These are phyloP conservation scores for Pleomassaria siparia DNA, from an alignment of 2,329 filamentous ascomycete genomes.

Conservation along the genomic window DNA sequence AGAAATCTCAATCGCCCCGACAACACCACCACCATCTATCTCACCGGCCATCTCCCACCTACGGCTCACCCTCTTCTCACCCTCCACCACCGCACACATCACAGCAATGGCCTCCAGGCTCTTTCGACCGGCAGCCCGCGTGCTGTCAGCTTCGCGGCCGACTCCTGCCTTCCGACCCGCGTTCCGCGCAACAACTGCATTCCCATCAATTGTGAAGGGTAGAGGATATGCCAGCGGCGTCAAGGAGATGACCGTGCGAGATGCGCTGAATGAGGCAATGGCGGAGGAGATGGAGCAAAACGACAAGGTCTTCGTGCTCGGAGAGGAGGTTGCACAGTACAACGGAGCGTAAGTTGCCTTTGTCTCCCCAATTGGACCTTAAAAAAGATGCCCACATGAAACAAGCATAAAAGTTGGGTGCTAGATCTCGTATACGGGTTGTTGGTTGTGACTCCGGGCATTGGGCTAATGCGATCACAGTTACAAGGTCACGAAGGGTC, in stretches of 20 bases:
- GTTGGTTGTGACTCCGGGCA: neutral
- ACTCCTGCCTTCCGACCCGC: slow-evolving; percentile 55
- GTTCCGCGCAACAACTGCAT: slow-evolving; percentile 52
- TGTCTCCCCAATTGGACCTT: slow-evolving; percentile 10
- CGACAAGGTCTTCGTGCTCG: slow-evolving; percentile 91
- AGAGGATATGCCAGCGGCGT: slow-evolving; percentile 64
- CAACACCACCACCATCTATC: slow-evolving; percentile 26
- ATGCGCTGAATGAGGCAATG: slow-evolving; percentile 96
- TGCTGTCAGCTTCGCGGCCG: slow-evolving; percentile 59
- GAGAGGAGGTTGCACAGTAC: slow-evolving; percentile 99
- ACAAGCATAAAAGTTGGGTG: neutral
- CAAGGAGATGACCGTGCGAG: slow-evolving; percentile 96
- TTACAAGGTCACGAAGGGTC: slow-evolving; percentile 99
- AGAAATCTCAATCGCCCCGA: slow-evolving; percentile 13
- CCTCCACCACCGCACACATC: slow-evolving; percentile 10
- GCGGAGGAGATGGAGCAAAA: slow-evolving; percentile 95
- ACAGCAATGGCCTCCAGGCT: slow-evolving; percentile 61
- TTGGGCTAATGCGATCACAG: slow-evolving; percentile 49
- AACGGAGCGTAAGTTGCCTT: slow-evolving; percentile 75
- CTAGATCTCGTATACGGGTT: neutral
- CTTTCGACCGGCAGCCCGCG: slow-evolving; percentile 64
- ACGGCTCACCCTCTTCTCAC: slow-evolving; percentile 22
- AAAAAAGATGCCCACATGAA: neutral
- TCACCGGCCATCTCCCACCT: slow-evolving; percentile 29
- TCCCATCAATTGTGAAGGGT: slow-evolving; percentile 50